phyloP scores from a whole-genome alignment of 129 eudicot species.

The Pittosporum tobira region DNA sequence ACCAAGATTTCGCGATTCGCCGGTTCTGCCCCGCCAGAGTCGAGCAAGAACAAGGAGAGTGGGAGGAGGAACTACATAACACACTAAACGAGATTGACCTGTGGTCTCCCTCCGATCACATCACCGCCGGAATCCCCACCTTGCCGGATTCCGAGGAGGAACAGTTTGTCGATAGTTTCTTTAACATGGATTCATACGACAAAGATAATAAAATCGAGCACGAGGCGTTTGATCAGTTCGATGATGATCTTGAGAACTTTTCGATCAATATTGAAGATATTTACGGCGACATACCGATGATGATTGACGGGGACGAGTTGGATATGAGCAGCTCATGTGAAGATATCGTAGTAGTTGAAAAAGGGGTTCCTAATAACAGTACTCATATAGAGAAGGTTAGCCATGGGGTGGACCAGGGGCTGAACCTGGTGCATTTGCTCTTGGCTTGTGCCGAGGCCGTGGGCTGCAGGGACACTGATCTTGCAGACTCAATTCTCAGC shows the following conservation, averaged over 20 bases:
- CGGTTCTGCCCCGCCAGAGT: conserved; percentile 38
- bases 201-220: conserved; percentile 5
- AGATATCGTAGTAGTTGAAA: conserved; percentile 7
- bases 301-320: conserved; percentile 20
- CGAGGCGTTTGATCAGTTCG: conserved; percentile 8
- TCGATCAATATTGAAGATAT: conserved; percentile 19
- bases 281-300: conserved; percentile 18
- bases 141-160: conserved; percentile 28
- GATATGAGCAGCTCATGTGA: conserved; percentile 16
- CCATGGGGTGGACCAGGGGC: conserved; percentile 50
- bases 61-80: conserved; percentile 15
- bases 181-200: conserved; percentile 37
- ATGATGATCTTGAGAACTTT: conserved; percentile 15
- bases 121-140: background rate
- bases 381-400: conserved; percentile 11
- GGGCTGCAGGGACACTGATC: conserved; percentile 57
- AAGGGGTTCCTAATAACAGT: background rate
- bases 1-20: conserved; percentile 28
- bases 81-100: conserved; percentile 1
- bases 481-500: conserved; percentile 41
- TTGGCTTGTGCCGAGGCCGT: conserved; percentile 78
- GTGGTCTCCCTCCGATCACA: conserved; percentile 11
- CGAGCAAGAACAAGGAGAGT: conserved; percentile 21
- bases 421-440: conserved; percentile 52
- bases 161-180: conserved; percentile 43